These are phyloP conservation scores for Calocera cornea DNA, from an alignment of 768 basidiomycete genomes.

Conservation along the genomic window DNA sequence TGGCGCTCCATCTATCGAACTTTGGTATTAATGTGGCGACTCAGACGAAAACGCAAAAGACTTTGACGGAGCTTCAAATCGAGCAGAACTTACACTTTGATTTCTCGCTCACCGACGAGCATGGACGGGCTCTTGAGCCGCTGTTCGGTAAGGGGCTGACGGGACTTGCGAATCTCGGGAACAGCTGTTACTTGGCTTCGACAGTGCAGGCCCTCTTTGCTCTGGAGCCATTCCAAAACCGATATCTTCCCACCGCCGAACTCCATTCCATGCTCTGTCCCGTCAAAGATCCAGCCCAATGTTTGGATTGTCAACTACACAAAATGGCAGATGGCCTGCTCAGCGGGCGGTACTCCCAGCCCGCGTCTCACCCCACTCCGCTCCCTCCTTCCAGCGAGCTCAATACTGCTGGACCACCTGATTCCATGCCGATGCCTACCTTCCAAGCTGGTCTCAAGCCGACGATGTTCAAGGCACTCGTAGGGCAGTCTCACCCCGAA, in stretches of 20 bases:
- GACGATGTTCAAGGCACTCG: slow-evolving; percentile 67
- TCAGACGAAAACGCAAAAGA: slow-evolving; percentile 87
- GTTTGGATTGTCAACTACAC: slow-evolving; percentile 88
- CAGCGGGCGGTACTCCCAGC: slow-evolving; percentile 77
- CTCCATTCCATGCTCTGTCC: slow-evolving; percentile 50
- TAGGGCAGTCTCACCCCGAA: slow-evolving; percentile 86
- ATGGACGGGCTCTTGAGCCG: slow-evolving; percentile 76
- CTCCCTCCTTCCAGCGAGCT: slow-evolving; percentile 16
- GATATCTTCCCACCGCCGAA: slow-evolving; percentile 43
- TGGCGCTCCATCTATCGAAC: slow-evolving; percentile 54
- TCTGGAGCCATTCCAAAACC: slow-evolving; percentile 56
- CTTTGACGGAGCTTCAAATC: slow-evolving; percentile 93
- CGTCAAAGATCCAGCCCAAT: slow-evolving; percentile 58
- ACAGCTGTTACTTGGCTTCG: slow-evolving; percentile 98
- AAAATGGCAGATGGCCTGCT: slow-evolving; percentile 87
- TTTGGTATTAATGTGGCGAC: slow-evolving; percentile 80
- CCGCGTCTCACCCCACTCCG: slow-evolving; percentile 28
- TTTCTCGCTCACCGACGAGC: slow-evolving; percentile 76
- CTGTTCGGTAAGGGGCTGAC: slow-evolving; percentile 82
- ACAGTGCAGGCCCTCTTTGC: slow-evolving; percentile 78
- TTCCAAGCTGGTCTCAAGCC: slow-evolving; percentile 83
- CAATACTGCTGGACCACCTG: slow-evolving; percentile 12
- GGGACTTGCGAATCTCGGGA: slow-evolving; percentile 83
- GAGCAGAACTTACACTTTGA: slow-evolving; percentile 93
- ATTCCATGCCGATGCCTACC: slow-evolving; percentile 25